Percentiles rank a stretch among this genome's conserved stretches.
These are phyloP conservation scores for Triadica sebifera DNA, from an alignment of 345 rosid species.

Conservation along the genomic window DNA sequence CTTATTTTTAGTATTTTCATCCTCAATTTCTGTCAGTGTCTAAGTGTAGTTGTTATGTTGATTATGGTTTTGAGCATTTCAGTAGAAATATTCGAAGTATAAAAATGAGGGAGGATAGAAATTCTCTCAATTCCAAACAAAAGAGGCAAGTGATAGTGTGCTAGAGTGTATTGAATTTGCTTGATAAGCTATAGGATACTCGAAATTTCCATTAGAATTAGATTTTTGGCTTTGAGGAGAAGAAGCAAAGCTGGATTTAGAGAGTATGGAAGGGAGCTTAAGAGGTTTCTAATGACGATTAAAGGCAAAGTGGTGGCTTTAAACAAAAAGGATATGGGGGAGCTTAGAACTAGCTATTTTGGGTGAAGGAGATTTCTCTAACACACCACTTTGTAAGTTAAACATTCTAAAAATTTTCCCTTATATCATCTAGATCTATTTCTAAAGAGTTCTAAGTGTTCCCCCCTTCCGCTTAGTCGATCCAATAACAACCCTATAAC, in stretches of 20 bases:
- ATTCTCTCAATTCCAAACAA: slow-evolving; percentile 97
- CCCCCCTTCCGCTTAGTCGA: no score
- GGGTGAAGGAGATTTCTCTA: no score
- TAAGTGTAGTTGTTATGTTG: slow-evolving; percentile 23
- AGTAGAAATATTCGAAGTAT: slow-evolving; percentile 70
- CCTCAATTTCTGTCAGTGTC: slow-evolving; percentile 25
- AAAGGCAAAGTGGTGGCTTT: slow-evolving; percentile 26
- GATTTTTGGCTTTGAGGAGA: slow-evolving; percentile 63
- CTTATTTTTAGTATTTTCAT: slow-evolving; percentile 21
- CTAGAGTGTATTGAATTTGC: slow-evolving; percentile 58
- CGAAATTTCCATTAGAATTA: slow-evolving; percentile 39
- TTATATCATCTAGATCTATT: no score
- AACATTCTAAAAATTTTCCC: no score
- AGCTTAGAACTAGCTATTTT: slow-evolving; percentile 50
- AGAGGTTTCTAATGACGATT: slow-evolving; percentile 36
- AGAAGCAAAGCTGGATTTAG: slow-evolving; percentile 72
- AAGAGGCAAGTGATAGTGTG: slow-evolving; percentile 86
- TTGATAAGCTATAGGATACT: slow-evolving; percentile 67
- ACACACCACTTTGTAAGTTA: no score
- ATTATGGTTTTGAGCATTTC: slow-evolving; percentile 36
- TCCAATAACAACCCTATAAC: no score
- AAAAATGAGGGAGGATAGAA: slow-evolving; percentile 95
- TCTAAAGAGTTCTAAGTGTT: no score
- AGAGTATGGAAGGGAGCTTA: slow-evolving; percentile 83
- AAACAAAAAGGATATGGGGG: slow-evolving; percentile 50